Percentiles rank a stretch among this genome's conserved stretches.
phyloP scores from a whole-genome alignment of 169 alveolate species.

The Eimeria maxima region DNA sequence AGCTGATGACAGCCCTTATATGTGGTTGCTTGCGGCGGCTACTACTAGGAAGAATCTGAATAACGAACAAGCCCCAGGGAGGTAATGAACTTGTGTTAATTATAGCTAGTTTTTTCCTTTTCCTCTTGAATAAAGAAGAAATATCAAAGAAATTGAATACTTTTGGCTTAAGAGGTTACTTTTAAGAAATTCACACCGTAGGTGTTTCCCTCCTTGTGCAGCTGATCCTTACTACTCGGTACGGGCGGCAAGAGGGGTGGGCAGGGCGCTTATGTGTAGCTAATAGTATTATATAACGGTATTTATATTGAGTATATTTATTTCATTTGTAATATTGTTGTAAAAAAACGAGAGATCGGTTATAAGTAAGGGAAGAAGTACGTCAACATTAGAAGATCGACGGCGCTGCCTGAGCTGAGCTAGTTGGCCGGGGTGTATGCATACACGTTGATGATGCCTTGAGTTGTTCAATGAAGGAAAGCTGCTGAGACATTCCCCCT shows the following conservation, averaged over 20 bases:
- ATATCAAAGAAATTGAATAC: background rate
- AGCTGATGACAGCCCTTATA: background rate
- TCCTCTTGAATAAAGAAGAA: background rate
- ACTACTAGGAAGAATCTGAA: background rate
- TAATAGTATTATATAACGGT: background rate
- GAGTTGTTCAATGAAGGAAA: background rate
- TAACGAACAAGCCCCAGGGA: background rate
- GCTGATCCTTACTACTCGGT: background rate
- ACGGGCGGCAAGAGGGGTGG: slow-evolving; percentile 17
- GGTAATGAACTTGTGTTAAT: background rate
- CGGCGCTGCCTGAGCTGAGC: background rate
- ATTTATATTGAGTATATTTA: background rate
- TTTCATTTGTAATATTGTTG: background rate
- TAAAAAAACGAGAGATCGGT: background rate
- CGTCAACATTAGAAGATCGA: background rate
- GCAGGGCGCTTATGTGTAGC: background rate
- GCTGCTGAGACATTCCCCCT: background rate
- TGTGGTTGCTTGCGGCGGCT: background rate
- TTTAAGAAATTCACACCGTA: background rate
- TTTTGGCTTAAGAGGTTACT: background rate
- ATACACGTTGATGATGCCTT: background rate
- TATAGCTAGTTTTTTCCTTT: background rate
- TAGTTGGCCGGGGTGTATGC: background rate
- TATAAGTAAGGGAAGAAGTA: background rate
- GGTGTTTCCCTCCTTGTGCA: background rate